These are phyloP conservation scores for Ophiostoma sp. DNA, from an alignment of 2,329 filamentous ascomycete genomes.

Conservation along the genomic window DNA sequence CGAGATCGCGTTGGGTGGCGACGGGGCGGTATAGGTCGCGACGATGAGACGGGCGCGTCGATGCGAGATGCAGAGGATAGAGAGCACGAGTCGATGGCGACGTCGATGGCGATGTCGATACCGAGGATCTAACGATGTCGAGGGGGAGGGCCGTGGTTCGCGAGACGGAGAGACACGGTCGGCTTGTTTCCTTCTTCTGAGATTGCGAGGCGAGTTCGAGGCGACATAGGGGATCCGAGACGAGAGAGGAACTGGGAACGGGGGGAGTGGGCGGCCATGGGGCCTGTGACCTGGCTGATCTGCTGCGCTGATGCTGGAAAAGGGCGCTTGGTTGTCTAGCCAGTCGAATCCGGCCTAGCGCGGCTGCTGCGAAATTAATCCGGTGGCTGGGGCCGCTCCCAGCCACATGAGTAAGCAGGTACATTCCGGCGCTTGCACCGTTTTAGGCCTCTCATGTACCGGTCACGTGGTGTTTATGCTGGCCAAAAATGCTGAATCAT, in stretches of 20 bases:
- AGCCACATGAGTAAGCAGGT: constrained; percentile 21
- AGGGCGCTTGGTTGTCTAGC: constrained; percentile 19
- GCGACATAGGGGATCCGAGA: too few relatives aligned
- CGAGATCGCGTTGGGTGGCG: constrained; percentile 18
- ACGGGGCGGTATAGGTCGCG: background rate
- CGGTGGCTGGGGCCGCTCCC: constrained; percentile 27
- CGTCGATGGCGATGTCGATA: too few relatives aligned
- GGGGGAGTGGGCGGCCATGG: constrained; percentile 13
- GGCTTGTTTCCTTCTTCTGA: background rate
- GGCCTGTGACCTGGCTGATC: constrained; percentile 7
- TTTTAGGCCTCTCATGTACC: background rate
- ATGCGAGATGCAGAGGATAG: too few relatives aligned
- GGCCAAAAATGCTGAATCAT: background rate
- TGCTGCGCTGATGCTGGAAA: constrained; percentile 12
- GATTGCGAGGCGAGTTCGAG: background rate
- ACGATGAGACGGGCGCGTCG: background rate
- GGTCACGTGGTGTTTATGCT: background rate
- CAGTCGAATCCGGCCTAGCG: constrained; percentile 20
- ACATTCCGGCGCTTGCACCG: too few relatives aligned
- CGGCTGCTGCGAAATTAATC: constrained; percentile 27
- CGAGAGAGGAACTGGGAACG: constrained; percentile 1
- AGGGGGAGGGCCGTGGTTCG: background rate
- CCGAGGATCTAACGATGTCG: background rate
- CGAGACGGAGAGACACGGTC: background rate
- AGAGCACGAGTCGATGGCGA: background rate